Evolutionary conservation across 148 eudicot species (phyloP).

Genomic region (Camellia sinensis): DNA sequence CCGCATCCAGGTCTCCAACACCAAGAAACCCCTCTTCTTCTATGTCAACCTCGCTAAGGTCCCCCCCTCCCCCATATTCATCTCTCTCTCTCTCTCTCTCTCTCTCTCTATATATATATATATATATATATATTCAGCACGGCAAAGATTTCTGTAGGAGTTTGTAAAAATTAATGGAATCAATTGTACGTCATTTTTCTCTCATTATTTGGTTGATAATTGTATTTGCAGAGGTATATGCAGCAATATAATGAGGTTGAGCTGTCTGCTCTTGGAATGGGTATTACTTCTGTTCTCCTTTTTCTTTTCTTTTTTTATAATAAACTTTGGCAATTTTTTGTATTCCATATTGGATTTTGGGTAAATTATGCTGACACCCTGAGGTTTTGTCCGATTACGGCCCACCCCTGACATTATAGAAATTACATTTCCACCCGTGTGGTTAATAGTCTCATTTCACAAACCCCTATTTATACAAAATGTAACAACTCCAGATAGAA

Average conservation of each 20-base stretch:
- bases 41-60: constrained; percentile 74
- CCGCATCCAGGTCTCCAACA: constrained; percentile 75
- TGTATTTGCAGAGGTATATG: constrained; percentile 55
- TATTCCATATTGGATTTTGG: too few relatives aligned
- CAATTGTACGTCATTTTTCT: too few relatives aligned
- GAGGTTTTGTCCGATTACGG: too few relatives aligned
- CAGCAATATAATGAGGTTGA: constrained; percentile 68
- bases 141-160: not conserved
- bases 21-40: constrained; percentile 67
- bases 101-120: not conserved
- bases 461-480: too few relatives aligned
- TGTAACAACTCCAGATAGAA: too few relatives aligned
- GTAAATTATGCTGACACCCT: too few relatives aligned
- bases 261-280: constrained; percentile 79
- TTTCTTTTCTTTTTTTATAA: too few relatives aligned
- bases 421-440: too few relatives aligned
- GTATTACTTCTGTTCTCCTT: constrained; percentile 23
- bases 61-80: not conserved
- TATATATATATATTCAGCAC: not conserved
- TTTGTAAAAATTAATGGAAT: not conserved
- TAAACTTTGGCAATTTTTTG: too few relatives aligned
- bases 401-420: too few relatives aligned
- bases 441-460: too few relatives aligned
- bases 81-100: too few relatives aligned
- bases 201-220: not conserved